These are phyloP conservation scores for Beta macrorhiza DNA, from an alignment of 179 eudicot genomes.

Conservation along the genomic window DNA sequence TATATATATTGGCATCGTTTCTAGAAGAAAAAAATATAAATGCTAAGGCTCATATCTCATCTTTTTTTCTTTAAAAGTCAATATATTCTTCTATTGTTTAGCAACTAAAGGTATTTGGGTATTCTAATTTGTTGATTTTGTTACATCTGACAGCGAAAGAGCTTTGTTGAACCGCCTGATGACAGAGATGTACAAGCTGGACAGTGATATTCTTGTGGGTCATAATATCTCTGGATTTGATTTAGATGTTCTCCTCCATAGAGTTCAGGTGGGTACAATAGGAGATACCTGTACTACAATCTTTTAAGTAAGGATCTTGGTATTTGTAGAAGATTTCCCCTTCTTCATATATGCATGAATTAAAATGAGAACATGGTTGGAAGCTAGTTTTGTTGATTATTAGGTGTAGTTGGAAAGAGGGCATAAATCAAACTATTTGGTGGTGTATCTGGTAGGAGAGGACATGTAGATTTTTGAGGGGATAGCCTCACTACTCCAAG, in stretches of 20 bases:
- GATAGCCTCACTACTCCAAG: neutral
- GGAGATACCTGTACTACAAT: neutral
- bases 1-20: too few species aligned
- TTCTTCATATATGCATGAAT: neutral
- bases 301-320: neutral
- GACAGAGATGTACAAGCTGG: slow-evolving; percentile 84
- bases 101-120: neutral
- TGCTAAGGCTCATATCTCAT: too few species aligned
- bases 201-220: slow-evolving; percentile 90
- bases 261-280: slow-evolving; percentile 66
- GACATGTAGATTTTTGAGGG: neutral
- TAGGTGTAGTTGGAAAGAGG: neutral
- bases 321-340: neutral
- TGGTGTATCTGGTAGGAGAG: neutral
- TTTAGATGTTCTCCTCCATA: slow-evolving; percentile 84
- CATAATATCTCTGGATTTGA: slow-evolving; percentile 99
- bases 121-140: neutral
- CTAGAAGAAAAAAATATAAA: too few species aligned
- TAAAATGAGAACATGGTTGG: neutral
- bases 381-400: neutral
- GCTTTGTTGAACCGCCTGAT: slow-evolving; percentile 79
- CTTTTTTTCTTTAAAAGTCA: too few species aligned
- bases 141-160: slow-evolving; percentile 64
- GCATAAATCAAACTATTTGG: neutral
- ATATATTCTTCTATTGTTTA: neutral